A percentile compares a stretch with the other conserved stretches of the same genome.
phyloP scores from a whole-genome alignment of 257 asterid genomes.

The Solanum rostratum region DNA sequence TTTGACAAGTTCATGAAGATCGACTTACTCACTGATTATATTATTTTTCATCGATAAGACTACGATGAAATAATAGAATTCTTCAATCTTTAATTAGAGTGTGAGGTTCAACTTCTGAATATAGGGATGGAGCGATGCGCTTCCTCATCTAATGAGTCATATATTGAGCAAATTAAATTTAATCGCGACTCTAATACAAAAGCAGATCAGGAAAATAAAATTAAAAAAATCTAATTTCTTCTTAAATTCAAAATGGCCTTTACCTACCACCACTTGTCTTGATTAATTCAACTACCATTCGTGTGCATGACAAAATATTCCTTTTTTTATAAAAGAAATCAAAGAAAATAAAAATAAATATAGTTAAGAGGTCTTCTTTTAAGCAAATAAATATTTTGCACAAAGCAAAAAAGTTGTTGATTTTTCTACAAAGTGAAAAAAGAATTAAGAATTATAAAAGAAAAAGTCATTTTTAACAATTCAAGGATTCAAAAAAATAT shows the following conservation, averaged over 20 bases:
- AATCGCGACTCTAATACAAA: neutral
- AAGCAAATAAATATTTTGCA: neutral
- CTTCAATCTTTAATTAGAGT: neutral
- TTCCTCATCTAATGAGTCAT: neutral
- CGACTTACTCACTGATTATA: neutral
- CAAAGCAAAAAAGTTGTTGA: neutral
- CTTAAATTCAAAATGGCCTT: neutral
- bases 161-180: neutral
- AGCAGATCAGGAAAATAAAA: neutral
- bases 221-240: neutral
- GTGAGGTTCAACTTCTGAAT: rapidly evolving
- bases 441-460: neutral
- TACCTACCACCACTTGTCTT: neutral
- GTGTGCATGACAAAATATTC: neutral
- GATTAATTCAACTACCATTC: neutral
- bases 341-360: neutral
- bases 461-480: neutral
- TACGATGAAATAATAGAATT: neutral
- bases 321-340: neutral
- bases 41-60: neutral
- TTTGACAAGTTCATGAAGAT: neutral
- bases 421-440: neutral
- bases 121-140: too few species aligned
- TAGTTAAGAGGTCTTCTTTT: neutral
- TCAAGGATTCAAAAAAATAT: neutral